phyloP scores from a whole-genome alignment of 768 basidiomycete species.

The Pulveroboletus sp. region DNA sequence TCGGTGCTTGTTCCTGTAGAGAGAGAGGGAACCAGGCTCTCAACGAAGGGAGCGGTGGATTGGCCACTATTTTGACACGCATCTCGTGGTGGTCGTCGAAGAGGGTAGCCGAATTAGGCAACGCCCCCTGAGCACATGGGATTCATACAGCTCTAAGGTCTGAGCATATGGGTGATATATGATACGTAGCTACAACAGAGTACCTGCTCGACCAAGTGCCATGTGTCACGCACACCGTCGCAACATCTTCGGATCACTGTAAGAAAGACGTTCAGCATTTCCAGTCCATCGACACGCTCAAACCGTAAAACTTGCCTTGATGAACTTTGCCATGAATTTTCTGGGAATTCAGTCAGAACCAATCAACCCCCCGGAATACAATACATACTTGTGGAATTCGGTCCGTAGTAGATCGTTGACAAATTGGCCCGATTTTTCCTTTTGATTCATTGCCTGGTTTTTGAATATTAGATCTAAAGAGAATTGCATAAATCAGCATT shows the following conservation, averaged over 20 bases:
- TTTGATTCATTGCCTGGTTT: slow-evolving; percentile 81
- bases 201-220: neutral
- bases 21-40: slow-evolving; percentile 50
- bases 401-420: slow-evolving; percentile 94
- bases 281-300: too few relatives aligned
- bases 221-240: neutral
- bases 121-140: too few relatives aligned
- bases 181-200: neutral
- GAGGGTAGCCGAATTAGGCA: neutral
- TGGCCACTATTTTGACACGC: slow-evolving; percentile 50
- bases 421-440: slow-evolving; percentile 70
- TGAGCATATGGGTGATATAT: neutral
- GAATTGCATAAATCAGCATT: neutral
- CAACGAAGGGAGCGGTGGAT: slow-evolving; percentile 43
- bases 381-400: slow-evolving; percentile 84
- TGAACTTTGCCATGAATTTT: slow-evolving; percentile 91
- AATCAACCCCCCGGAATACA: neutral
- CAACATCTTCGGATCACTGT: slow-evolving; percentile 6
- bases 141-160: too few relatives aligned
- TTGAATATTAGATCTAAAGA: slow-evolving; percentile 93
- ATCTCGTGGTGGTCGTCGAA: slow-evolving; percentile 15
- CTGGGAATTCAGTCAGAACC: slow-evolving; percentile 36
- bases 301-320: slow-evolving; percentile 52
- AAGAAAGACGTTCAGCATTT: neutral
- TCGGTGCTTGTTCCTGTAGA: neutral